phyloP scores from a whole-genome alignment of 148 eudicot genomes.

The Chenopodium suecicum region DNA sequence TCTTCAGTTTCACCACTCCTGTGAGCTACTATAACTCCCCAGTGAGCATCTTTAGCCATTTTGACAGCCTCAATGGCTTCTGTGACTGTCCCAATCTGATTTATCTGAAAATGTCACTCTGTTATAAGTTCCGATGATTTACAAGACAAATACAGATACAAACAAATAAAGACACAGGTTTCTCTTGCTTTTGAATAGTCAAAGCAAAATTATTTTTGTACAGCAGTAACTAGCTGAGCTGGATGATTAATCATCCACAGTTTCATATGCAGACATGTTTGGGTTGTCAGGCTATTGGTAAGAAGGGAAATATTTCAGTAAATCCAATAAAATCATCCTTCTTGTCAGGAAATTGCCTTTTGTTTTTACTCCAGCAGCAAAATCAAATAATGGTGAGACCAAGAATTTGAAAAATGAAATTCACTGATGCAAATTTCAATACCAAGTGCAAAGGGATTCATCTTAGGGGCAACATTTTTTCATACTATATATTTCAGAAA shows the following conservation, averaged over 20 bases:
- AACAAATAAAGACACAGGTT: background rate
- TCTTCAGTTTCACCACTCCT: conserved; percentile 95
- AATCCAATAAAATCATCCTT: background rate
- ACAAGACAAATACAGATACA: background rate
- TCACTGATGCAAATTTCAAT: background rate
- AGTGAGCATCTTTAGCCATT: conserved; percentile 83
- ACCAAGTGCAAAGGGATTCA: background rate
- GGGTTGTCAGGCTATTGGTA: background rate
- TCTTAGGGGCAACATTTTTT: background rate
- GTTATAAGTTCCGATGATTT: conserved; percentile 3
- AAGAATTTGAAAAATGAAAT: background rate
- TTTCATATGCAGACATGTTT: background rate
- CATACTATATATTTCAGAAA: too few species aligned
- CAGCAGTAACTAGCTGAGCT: background rate
- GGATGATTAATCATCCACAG: background rate
- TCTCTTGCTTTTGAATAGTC: background rate
- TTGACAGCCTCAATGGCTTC: conserved; percentile 96
- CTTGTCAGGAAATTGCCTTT: background rate
- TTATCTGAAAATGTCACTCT: conserved; percentile 45
- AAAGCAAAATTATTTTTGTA: background rate
- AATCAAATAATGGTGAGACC: background rate
- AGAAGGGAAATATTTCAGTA: background rate
- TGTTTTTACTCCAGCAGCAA: background rate
- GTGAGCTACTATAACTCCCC: conserved; percentile 86
- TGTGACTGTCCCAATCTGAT: conserved; percentile 83